Evolutionary conservation across 2,329 filamentous ascomycete genomes (phyloP), one percentile per base, ranked within the genome.

Genomic region (Colletotrichum spinosum): DNA sequence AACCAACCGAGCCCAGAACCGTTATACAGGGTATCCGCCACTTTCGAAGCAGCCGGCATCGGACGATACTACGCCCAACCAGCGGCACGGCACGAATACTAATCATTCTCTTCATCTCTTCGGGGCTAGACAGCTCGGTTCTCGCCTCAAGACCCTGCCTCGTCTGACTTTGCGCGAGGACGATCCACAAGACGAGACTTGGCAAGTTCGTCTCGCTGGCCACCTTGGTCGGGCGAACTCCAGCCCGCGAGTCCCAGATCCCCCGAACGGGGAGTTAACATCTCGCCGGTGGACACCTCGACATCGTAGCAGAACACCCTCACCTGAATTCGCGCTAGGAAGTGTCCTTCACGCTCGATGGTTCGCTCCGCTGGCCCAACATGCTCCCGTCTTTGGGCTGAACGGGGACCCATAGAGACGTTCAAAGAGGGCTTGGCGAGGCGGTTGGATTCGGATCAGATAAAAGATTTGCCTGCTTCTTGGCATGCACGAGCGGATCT

Each of bases 401-500:
- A 25, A 11, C 15, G 10, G 8, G 17, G 52, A 34, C 39, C 53
- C 53, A 25, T 25, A 5, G 3, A 25, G 25, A 25, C 25, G 4
- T 25, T 25, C 25, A 25, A 5, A 25, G 25, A 25, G 25, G 25
- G 38, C 51, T 61, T 48, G 58, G 57, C 57, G 25, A 37, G 9
- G 41, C 58, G 58, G 51, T 37, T 61, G 58, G 37, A 44, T n/a
- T 38, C 58, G 58, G 58, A 61, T 61, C 51, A 55, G 58, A 61
- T 61, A 61, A 55, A 61, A 61, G 11, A 50, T 57, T 57, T 57
- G 45, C 17, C 37, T 11, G 25, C 49, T 41, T 17, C 58, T 61
- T 61, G 58, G 58, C 51, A 61, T 61, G 58, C 51, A 42, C 12
- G 51, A 49, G 58, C 51, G 58, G 58, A 61, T 61, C 58, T 61